phyloP scores from a whole-genome alignment of 1,284 basidiomycete species.

The Sporisorium scitamineum region DNA sequence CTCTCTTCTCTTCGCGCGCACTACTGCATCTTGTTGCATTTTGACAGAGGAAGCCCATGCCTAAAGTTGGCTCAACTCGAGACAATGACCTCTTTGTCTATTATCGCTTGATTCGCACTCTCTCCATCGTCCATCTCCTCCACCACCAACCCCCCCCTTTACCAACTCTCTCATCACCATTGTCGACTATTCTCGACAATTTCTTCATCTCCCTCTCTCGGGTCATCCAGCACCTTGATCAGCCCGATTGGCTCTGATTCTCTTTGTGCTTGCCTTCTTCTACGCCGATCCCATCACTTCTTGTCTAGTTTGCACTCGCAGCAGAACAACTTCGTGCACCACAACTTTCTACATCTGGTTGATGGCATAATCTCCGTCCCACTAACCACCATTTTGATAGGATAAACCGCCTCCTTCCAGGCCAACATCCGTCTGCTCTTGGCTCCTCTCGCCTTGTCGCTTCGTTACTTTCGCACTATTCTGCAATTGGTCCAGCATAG shows the following conservation, averaged over 20 bases:
- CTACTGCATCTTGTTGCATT: too few species aligned
- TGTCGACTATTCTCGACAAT: slow-evolving; percentile 40
- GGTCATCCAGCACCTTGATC: background rate
- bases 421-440: slow-evolving; percentile 1
- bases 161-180: too few species aligned
- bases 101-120: background rate
- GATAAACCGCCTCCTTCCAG: slow-evolving; percentile 31
- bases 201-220: background rate
- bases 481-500: slow-evolving; percentile 23
- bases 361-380: background rate
- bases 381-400: background rate
- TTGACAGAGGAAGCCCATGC: too few species aligned
- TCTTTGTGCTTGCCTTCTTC: too few species aligned
- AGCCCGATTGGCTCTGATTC: too few species aligned
- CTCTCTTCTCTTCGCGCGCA: too few species aligned
- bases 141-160: background rate
- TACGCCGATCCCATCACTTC: too few species aligned
- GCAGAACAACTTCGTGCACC: background rate
- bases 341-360: background rate
- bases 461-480: slow-evolving; percentile 30
- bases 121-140: background rate
- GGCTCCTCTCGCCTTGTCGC: slow-evolving; percentile 11
- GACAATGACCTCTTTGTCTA: too few species aligned
- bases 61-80: too few species aligned
- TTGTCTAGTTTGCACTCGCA: background rate